phyloP scores from a whole-genome alignment of 768 basidiomycete species.

The Hericium erinaceus region DNA sequence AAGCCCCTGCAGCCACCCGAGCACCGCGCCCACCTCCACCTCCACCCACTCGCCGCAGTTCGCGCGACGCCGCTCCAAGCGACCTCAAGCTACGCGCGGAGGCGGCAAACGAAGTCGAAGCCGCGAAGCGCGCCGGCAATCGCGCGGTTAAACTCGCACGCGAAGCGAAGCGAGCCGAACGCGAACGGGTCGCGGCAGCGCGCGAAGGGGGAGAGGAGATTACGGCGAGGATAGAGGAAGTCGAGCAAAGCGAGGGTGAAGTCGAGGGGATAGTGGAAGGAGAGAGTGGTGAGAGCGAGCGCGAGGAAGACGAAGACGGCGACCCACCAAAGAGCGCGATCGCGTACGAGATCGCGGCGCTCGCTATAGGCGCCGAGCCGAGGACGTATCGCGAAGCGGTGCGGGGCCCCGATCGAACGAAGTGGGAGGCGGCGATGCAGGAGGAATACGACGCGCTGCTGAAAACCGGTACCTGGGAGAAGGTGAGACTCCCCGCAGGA shows the following conservation, averaged over 20 bases:
- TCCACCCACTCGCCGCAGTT: not conserved
- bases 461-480: not conserved
- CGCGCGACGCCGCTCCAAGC: not conserved
- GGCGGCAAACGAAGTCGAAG: not conserved
- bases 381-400: not conserved
- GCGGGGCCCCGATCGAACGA: not conserved
- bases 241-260: too few species aligned
- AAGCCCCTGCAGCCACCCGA: not conserved
- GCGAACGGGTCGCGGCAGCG: not conserved
- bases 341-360: not conserved
- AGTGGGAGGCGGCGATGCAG: not conserved
- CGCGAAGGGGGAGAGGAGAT: not conserved
- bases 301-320: not conserved
- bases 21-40: not conserved
- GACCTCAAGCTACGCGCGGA: not conserved
- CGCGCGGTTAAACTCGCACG: not conserved
- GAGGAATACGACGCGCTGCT: not conserved
- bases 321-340: not conserved
- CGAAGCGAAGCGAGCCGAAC: not conserved
- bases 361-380: not conserved
- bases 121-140: not conserved
- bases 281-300: not conserved
- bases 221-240: too few species aligned
- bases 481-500: not conserved
- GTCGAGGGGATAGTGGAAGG: not conserved